Percentiles rank a stretch among this genome's conserved stretches.
Evolutionary conservation across 2,329 filamentous ascomycete species (phyloP).

Genomic region (Chaetomiaceae sp.): DNA sequence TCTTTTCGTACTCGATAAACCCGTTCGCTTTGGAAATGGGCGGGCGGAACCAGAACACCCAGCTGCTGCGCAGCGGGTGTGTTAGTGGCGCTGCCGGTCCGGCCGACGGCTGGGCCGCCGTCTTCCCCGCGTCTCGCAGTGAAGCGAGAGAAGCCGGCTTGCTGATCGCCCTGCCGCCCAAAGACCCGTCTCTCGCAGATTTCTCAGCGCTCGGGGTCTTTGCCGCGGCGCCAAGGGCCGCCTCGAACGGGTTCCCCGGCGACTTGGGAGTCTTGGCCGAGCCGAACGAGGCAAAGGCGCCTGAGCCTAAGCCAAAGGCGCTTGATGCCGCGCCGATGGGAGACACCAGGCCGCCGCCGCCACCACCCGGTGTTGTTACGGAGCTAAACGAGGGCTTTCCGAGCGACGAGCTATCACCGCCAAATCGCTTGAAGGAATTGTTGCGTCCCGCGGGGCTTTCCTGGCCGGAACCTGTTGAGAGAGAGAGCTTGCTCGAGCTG

Average conservation of each 20-base stretch:
- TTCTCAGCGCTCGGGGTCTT: slow-evolving; percentile 60
- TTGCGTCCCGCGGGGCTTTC: slow-evolving; percentile 54
- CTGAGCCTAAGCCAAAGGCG: slow-evolving; percentile 89
- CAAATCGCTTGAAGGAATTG: slow-evolving; percentile 68
- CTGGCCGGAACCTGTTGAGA: slow-evolving; percentile 63
- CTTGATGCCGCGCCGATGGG: slow-evolving; percentile 75
- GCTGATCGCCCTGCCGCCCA: slow-evolving; percentile 29
- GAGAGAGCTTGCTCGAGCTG: slow-evolving; percentile 84
- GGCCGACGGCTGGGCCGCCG: slow-evolving; percentile 39
- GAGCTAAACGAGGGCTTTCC: slow-evolving; percentile 77
- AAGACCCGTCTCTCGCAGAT: slow-evolving; percentile 48
- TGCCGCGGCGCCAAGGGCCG: slow-evolving; percentile 52
- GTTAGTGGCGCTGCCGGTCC: slow-evolving; percentile 35
- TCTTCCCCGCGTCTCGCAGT: slow-evolving; percentile 41
- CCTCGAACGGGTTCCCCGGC: slow-evolving; percentile 74
- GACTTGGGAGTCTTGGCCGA: slow-evolving; percentile 84
- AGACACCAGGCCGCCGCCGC: slow-evolving; percentile 64
- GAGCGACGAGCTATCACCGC: slow-evolving; percentile 68
- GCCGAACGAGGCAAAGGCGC: slow-evolving; percentile 95
- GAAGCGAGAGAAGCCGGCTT: slow-evolving; percentile 42
- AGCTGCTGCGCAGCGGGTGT: slow-evolving; percentile 74
- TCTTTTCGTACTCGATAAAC: slow-evolving; percentile 91
- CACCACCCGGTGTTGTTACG: slow-evolving; percentile 65
- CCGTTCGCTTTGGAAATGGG: slow-evolving; percentile 92
- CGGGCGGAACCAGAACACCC: slow-evolving; percentile 96